These are phyloP conservation scores for Candida glaebosa DNA, from an alignment of 805 yeast genomes.

Conservation along the genomic window DNA sequence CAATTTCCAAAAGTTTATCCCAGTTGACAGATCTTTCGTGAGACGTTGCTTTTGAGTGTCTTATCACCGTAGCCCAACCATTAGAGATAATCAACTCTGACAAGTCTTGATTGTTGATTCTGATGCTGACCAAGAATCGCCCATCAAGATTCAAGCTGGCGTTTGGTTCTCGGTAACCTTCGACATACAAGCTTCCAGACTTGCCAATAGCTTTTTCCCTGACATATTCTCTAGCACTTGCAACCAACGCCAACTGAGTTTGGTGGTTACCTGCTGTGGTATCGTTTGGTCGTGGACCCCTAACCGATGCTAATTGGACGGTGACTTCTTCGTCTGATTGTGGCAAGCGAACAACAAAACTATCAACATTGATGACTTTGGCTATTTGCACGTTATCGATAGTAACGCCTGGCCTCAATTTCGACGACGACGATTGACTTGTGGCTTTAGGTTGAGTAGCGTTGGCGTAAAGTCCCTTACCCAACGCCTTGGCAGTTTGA, in stretches of 20 bases:
- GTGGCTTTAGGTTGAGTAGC: conserved; percentile 21
- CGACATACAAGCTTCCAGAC: conserved; percentile 56
- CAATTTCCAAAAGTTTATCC: conserved; percentile 73
- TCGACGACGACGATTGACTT: conserved; percentile 7
- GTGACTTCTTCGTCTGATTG: conserved; percentile 51
- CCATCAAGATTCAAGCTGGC: conserved; percentile 56
- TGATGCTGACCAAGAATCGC: conserved; percentile 61
- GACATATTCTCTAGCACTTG: conserved; percentile 70
- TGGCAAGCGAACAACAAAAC: conserved; percentile 50
- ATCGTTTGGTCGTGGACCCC: conserved; percentile 71
- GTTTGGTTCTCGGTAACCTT: conserved; percentile 60
- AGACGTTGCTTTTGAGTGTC: conserved; percentile 69
- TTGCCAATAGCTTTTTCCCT: conserved; percentile 71
- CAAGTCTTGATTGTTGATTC: conserved; percentile 51
- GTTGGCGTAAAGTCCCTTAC: conserved; percentile 53
- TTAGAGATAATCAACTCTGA: conserved; percentile 55
- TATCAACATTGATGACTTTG: conserved; percentile 66
- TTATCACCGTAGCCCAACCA: conserved; percentile 77
- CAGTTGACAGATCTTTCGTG: conserved; percentile 69
- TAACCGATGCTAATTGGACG: conserved; percentile 71
- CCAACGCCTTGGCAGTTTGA: conserved; percentile 55
- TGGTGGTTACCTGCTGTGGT: conserved; percentile 33
- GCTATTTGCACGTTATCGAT: conserved; percentile 52
- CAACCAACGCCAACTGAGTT: conserved; percentile 50
- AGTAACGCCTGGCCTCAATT: conserved; percentile 44